A percentile compares a stretch with the other conserved stretches of the same genome.
These are phyloP conservation scores for Eucalyptus globulus DNA, from an alignment of 345 rosid genomes.

Conservation along the genomic window DNA sequence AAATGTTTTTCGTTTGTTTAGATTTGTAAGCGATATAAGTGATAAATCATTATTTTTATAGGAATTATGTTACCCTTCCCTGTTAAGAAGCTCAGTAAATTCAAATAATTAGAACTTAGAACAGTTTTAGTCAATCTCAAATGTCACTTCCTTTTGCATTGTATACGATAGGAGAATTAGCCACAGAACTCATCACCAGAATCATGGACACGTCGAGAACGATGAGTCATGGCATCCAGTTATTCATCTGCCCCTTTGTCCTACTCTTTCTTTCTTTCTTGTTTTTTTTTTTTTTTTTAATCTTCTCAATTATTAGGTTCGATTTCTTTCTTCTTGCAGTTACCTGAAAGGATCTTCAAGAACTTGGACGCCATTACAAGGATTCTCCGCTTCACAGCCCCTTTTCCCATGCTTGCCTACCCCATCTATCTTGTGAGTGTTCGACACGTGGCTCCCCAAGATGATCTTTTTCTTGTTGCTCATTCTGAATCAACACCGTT, in stretches of 20 bases:
- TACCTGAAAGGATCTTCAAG: constrained; percentile 60
- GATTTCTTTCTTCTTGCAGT: constrained; percentile 18
- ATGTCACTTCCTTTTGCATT: not conserved
- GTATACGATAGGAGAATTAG: constrained; percentile 62
- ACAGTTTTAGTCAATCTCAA: not conserved
- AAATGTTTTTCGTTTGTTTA: not conserved
- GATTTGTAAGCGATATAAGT: not conserved
- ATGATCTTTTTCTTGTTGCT: not conserved
- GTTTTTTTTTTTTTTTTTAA: too few species aligned
- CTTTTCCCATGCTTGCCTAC: constrained; percentile 84
- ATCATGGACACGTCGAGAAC: constrained; percentile 92
- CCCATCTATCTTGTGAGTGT: constrained; percentile 71
- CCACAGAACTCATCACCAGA: constrained; percentile 92
- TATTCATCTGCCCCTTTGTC: not conserved
- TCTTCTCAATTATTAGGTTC: not conserved
- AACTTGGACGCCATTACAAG: constrained; percentile 32
- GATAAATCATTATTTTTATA: not conserved
- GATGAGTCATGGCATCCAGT: constrained; percentile 98
- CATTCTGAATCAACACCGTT: not conserved
- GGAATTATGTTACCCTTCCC: not conserved
- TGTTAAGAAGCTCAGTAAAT: not conserved
- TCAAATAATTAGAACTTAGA: not conserved
- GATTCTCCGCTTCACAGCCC: constrained; percentile 57
- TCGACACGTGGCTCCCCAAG: not conserved
- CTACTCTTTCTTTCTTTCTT: not conserved